Evolutionary conservation across 2,329 filamentous ascomycete genomes (phyloP), one percentile per base, ranked within the genome.

Genomic region (Colletotrichum shisoi): DNA sequence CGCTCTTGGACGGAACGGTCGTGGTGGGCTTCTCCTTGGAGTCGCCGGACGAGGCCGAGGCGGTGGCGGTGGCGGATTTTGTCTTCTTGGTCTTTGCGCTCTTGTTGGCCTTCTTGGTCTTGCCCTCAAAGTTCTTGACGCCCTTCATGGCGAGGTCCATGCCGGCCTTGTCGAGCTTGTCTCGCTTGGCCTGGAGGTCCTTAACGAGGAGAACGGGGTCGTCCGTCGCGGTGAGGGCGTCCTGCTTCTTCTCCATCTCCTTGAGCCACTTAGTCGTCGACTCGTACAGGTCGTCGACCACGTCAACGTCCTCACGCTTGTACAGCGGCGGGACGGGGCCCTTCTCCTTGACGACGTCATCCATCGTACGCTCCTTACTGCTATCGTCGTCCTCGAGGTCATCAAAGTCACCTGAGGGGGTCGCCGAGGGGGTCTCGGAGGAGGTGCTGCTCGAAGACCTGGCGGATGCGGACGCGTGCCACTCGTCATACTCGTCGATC

Each of bases 381-480:
- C 75, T 72, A 11, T 81, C 79, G 24, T 92, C 90, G 58, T 95
- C 92, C 70, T 96, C 93, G 0, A 95, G 86, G n/a, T 88, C 91
- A 40, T 89, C 91, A 73, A 92, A 88, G 3, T 87, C 86, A 45
- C 81, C 83, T 12, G 83, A 77, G 8, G 84, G 77, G 7, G 82
- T 79, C 19, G 82, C 76, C 63, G 76, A 80, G 3, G 84, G 78
- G 42, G 79, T 75, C 53, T 78, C 72, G 19, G 74, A 77, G 49
- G 75, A 74, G 69, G 72, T 73, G 53, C 73, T 77, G 27, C 81
- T 77, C 2, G 82, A 80, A 24, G 83, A 82, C 5, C 82, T 81
- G 19, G 84, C 84, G 11, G 84, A 80, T 11, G 75, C 72, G 34
- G 86, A 85, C 17, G 85, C 83, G 19, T 85, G 82, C 74, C 85